Percentiles rank a stretch among this genome's conserved stretches.
Evolutionary conservation across 306 rosid genomes (phyloP).

Genomic region (Cajanus cajan): DNA sequence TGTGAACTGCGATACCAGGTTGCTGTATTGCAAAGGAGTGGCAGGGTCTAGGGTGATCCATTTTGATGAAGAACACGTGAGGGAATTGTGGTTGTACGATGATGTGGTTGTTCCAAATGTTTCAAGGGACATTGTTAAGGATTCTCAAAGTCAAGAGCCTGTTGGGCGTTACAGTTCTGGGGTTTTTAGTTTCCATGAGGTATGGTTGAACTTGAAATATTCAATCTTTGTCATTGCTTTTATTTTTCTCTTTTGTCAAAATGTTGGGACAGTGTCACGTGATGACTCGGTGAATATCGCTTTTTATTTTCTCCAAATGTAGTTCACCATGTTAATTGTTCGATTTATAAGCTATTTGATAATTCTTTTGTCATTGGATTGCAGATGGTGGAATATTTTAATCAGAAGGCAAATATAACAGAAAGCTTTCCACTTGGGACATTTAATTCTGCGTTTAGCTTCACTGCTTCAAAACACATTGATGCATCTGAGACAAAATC

Average conservation of each 20-base stretch:
- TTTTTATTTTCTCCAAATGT: too few species aligned
- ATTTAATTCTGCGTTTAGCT: slow-evolving; percentile 85
- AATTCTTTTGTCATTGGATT: slow-evolving; percentile 27
- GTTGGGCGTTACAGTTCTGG: slow-evolving; percentile 60
- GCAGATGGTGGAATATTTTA: slow-evolving; percentile 92
- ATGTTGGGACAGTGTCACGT: not conserved
- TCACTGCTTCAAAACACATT: slow-evolving; percentile 76
- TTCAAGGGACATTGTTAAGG: slow-evolving; percentile 70
- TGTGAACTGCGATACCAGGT: slow-evolving; percentile 84
- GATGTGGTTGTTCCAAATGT: slow-evolving; percentile 64
- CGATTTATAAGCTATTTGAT: slow-evolving; percentile 16
- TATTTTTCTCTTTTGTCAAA: too few species aligned
- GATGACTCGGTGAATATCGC: too few species aligned
- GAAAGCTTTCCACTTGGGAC: slow-evolving; percentile 74
- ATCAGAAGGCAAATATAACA: slow-evolving; percentile 60
- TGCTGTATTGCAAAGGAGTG: slow-evolving; percentile 85
- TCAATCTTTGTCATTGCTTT: not conserved
- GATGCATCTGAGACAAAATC: slow-evolving; percentile 69
- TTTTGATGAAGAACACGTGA: slow-evolving; percentile 58
- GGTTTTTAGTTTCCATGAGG: slow-evolving; percentile 68
- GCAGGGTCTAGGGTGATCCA: slow-evolving; percentile 71
- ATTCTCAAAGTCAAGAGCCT: slow-evolving; percentile 41
- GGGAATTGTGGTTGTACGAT: slow-evolving; percentile 62
- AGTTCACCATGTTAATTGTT: not conserved
- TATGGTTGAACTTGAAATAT: not conserved